These are phyloP conservation scores for Linum usitatissimum DNA, from an alignment of 345 rosid species.

Conservation along the genomic window DNA sequence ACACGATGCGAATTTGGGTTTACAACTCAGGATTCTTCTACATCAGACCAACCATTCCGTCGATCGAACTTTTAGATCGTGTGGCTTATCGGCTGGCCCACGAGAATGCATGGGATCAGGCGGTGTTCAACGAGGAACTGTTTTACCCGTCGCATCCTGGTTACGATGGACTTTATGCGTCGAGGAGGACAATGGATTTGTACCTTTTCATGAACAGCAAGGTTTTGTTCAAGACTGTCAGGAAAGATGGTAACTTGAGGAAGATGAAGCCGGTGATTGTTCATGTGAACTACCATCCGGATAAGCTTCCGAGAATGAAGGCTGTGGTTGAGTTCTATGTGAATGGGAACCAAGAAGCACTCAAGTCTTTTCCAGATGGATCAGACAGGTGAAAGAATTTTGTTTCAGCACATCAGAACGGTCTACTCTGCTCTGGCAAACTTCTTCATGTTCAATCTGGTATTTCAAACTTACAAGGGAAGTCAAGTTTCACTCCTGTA, in stretches of 20 bases:
- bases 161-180: slow-evolving; percentile 19
- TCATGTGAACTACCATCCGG: slow-evolving; percentile 26
- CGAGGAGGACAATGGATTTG: slow-evolving; percentile 24
- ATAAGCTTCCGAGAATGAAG: slow-evolving; percentile 23
- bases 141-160: slow-evolving; percentile 22
- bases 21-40: slow-evolving; percentile 24
- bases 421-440: neutral
- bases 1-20: slow-evolving; percentile 27
- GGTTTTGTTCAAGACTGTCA: slow-evolving; percentile 22
- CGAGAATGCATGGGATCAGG: slow-evolving; percentile 25
- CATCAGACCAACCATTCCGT: slow-evolving; percentile 24
- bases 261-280: slow-evolving; percentile 24
- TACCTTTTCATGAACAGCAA: slow-evolving; percentile 28
- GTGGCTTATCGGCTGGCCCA: slow-evolving; percentile 18
- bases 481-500: too few relatives aligned
- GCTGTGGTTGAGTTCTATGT: slow-evolving; percentile 20
- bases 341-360: slow-evolving; percentile 19
- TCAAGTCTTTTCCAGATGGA: slow-evolving; percentile 24
- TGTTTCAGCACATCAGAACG: neutral
- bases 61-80: slow-evolving; percentile 25
- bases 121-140: slow-evolving; percentile 27
- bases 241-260: slow-evolving; percentile 19
- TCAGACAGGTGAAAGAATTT: slow-evolving; percentile 11
- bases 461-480: too few relatives aligned
- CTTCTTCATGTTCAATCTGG: neutral